Evolutionary conservation across 257 asterid genomes (phyloP).

Genomic region (Salvia rosmarinus): DNA sequence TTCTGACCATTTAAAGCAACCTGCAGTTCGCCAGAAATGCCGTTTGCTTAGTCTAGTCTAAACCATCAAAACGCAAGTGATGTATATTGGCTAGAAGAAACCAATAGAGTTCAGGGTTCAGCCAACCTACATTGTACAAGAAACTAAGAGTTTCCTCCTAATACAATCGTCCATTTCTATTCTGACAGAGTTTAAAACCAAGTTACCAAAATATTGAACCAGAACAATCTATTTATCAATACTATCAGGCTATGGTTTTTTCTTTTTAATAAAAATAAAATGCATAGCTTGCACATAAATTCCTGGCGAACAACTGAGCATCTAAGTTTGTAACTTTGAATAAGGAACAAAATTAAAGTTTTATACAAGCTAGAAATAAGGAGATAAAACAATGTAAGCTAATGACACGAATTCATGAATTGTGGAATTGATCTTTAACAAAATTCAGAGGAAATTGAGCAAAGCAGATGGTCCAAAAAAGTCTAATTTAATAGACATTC

Average conservation of each 20-base stretch:
- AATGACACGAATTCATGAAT: no score
- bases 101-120: background rate
- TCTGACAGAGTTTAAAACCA: background rate
- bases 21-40: no score
- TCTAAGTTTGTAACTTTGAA: background rate
- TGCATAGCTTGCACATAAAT: slow-evolving; percentile 5
- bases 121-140: background rate
- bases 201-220: background rate
- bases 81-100: background rate
- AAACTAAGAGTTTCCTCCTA: background rate
- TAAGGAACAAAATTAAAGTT: background rate
- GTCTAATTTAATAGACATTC: background rate
- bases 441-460: background rate
- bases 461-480: background rate
- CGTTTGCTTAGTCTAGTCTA: background rate
- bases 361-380: background rate
- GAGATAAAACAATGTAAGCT: background rate
- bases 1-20: background rate
- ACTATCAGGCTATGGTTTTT: background rate
- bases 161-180: background rate
- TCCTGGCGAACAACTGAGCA: background rate
- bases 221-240: no score
- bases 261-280: background rate
- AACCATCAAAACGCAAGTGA: background rate
- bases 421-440: background rate